Evolutionary conservation across 73 alveolate genomes (phyloP), one percentile per base, ranked within the genome.

Genomic region (Stentor roeselii): DNA sequence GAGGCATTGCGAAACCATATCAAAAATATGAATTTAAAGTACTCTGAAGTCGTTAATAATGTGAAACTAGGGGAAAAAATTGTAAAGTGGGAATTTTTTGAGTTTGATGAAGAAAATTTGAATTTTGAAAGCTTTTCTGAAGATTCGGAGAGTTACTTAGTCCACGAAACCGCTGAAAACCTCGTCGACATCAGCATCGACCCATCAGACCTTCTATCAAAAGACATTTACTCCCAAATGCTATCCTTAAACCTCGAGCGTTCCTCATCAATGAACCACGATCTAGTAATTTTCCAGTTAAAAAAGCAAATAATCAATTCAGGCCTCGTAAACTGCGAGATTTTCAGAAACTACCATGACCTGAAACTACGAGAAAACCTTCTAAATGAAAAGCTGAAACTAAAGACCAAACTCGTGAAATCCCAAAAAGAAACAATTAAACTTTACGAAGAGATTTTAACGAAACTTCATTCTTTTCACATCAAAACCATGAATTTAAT

Each of bases 261-360:
- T 15, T 21, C n/a, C 1, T 21, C 80, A 67, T n/a, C 21, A 2
- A 21, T 67, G 2, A 67, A 67, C 37, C n/a, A 32, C 21, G 80
- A 67, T 21, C 21, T 67, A 27, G 11, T 32, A 2, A 67, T 67
- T 30, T 67, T 67, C 41, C 50, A 67, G 11, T 34, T 67, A 32
- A 67, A 67, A 2, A 67, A 32, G 27, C 80, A 67, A 67, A 67
- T 67, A 21, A 67, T 67, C 37, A 21, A 67, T 11, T 21, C 80
- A 67, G 80, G 80, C 15, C 21, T 67, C 11, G 14, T 67, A 1
- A 67, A 67, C 42, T 21, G 80, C 34, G 80, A 67, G 34, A 36
- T 67, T 2, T 67, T 67, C 27, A 67, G 80, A 2, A 21, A 40
- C 41, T 67, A 67, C 34, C 14, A n/a, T 67, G 80, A 67, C 34